Evolutionary conservation across 2,329 filamentous ascomycete species (phyloP).

Genomic region (Penicillium oxalicum): DNA sequence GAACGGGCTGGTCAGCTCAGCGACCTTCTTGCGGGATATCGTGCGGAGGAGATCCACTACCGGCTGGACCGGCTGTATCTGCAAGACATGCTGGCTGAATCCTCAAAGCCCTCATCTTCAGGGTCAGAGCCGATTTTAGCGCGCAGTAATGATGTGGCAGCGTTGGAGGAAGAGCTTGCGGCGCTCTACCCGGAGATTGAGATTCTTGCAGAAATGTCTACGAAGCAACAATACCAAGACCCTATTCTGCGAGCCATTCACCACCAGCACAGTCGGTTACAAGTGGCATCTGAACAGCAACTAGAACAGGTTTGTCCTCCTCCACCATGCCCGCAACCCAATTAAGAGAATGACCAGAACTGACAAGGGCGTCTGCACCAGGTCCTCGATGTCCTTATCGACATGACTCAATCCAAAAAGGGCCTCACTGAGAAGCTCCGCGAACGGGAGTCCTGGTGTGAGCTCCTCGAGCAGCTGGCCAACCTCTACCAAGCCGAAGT

Average conservation of each 20-base stretch:
- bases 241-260: slow-evolving; percentile 35
- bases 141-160: slow-evolving; percentile 17
- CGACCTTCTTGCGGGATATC: slow-evolving; percentile 26
- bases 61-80: slow-evolving; percentile 39
- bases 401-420: slow-evolving; percentile 31
- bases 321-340: neutral
- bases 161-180: slow-evolving; percentile 33
- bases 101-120: neutral
- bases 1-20: slow-evolving; percentile 27
- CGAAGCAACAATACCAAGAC: slow-evolving; percentile 38
- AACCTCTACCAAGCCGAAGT: slow-evolving; percentile 29
- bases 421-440: slow-evolving; percentile 24
- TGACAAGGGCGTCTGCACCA: slow-evolving; percentile 14
- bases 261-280: slow-evolving; percentile 26
- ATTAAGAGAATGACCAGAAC: neutral
- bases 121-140: neutral
- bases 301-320: slow-evolving; percentile 28
- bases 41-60: slow-evolving; percentile 34
- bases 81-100: slow-evolving; percentile 20
- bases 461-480: slow-evolving; percentile 28
- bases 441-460: slow-evolving; percentile 31
- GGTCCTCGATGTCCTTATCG: slow-evolving; percentile 29
- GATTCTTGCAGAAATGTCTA: slow-evolving; percentile 38
- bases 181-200: slow-evolving; percentile 38
- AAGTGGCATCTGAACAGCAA: slow-evolving; percentile 27